Percentiles rank a stretch among this genome's conserved stretches.
These are phyloP conservation scores for Tarenaya hassleriana DNA, from an alignment of 345 rosid species.

Conservation along the genomic window DNA sequence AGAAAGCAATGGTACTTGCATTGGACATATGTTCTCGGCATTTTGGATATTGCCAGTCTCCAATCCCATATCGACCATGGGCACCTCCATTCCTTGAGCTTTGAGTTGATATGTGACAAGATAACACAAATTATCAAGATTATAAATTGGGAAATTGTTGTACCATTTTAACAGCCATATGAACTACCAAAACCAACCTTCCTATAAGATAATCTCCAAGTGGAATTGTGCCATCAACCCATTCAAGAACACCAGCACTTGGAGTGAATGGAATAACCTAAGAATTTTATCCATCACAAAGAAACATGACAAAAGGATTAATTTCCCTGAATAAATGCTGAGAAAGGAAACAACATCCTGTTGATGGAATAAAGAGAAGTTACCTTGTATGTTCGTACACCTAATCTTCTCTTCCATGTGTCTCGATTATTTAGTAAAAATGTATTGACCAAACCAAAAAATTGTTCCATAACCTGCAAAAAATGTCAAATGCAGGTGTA, in stretches of 20 bases:
- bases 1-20: conserved; percentile 42
- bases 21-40: conserved; percentile 76
- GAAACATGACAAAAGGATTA: background rate
- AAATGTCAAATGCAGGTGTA: conserved; percentile 10
- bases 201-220: conserved; percentile 92
- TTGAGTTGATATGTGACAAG: conserved; percentile 29
- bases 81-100: conserved; percentile 87
- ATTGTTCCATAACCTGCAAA: conserved; percentile 97
- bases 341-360: conserved; percentile 3
- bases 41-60: conserved; percentile 74
- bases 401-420: conserved; percentile 85
- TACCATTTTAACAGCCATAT: conserved; percentile 7
- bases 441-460: conserved; percentile 87
- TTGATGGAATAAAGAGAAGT: conserved; percentile 19
- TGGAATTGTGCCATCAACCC: conserved; percentile 97
- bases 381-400: conserved; percentile 93
- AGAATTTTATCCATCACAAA: conserved; percentile 9
- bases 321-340: conserved; percentile 14
- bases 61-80: conserved; percentile 76
- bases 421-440: conserved; percentile 75
- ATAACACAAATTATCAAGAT: conserved; percentile 9
- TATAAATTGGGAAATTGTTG: background rate
- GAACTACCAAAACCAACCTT: conserved; percentile 42
- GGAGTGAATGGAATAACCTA: conserved; percentile 98
- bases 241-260: conserved; percentile 97